A percentile compares a stretch with the other conserved stretches of the same genome.
These are phyloP conservation scores for Dactylellina leptospora DNA, from an alignment of 2,329 filamentous ascomycete genomes.

Conservation along the genomic window DNA sequence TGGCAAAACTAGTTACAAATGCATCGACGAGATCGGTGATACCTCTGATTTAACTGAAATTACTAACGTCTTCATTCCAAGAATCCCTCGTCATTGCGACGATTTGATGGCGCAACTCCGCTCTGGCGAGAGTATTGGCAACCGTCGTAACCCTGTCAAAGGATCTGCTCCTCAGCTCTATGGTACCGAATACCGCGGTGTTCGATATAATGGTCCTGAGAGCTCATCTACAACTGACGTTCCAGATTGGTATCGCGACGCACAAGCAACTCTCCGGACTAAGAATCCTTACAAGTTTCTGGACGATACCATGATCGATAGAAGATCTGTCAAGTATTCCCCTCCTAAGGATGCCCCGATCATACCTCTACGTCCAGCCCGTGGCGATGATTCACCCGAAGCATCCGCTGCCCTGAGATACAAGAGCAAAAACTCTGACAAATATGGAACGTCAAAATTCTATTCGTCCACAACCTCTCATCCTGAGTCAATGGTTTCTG, in stretches of 20 bases:
- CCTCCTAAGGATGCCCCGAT: no score
- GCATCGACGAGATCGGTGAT: background rate
- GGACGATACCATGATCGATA: background rate
- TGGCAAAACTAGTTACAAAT: slow-evolving; percentile 8
- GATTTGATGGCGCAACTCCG: slow-evolving; percentile 26
- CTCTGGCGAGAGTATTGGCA: background rate
- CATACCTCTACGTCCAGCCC: no score
- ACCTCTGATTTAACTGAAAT: background rate
- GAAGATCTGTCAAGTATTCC: no score
- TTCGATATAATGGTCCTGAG: background rate
- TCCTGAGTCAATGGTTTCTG: no score
- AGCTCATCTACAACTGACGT: background rate
- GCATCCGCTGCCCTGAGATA: no score
- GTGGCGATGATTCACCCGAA: no score
- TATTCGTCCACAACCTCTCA: no score
- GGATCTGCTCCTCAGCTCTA: background rate
- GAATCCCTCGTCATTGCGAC: slow-evolving; percentile 25
- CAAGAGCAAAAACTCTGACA: no score
- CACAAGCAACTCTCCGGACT: slow-evolving; percentile 7
- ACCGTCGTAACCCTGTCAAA: background rate
- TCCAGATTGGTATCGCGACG: slow-evolving; percentile 25
- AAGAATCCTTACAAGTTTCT: slow-evolving; percentile 25
- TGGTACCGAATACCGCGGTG: slow-evolving; percentile 20
- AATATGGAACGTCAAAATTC: no score
- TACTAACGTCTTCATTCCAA: slow-evolving; percentile 6